Evolutionary conservation across 805 yeast genomes (phyloP), one percentile per base, ranked within the genome.

Genomic region (Candida sanyiensis): DNA sequence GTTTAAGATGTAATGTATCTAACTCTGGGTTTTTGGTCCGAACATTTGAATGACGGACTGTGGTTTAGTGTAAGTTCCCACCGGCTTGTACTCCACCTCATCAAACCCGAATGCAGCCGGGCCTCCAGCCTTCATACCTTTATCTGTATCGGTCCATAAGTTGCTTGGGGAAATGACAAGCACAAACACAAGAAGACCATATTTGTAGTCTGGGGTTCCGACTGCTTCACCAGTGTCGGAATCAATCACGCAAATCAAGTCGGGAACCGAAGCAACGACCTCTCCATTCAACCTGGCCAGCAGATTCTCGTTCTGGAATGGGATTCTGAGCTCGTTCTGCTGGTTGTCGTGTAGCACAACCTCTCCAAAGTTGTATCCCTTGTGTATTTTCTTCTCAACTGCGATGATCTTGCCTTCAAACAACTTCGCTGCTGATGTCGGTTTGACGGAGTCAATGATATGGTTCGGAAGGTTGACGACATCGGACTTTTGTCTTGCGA

Each of bases 231-330:
- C 73, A 23, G 62, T 54, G 28, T 66, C 69, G 7, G 61, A 50
- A 47, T 69, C 70, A 35, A 62, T 47, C 7, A 69, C 69, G 2
- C 71, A 46, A 43, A 69, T 67, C 37, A 69, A 45, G 46, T 69
- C 74, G n/a, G 75, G 75, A 28, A 68, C 73, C 5, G 69, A 56
- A 38, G 66, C 57, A 9, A 67, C 57, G n/a, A 59, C 50, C 37
- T 58, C 50, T 21, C 47, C 47, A 28, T 51, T 42, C 16, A 58
- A 19, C 36, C 54, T 55, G 20, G 66, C 65, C 26, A 52, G 52
- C 17, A 70, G 64, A 49, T 70, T 70, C 45, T 70, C 75, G 46
- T 70, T 70, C 51, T 70, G 67, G 63, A 70, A 70, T 22, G 74
- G 73, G 33, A 70, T 44, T 39, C 8, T 42, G 31, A 20, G 38